phyloP scores from a whole-genome alignment of 345 rosid genomes.

The Citrus cavaleriei region DNA sequence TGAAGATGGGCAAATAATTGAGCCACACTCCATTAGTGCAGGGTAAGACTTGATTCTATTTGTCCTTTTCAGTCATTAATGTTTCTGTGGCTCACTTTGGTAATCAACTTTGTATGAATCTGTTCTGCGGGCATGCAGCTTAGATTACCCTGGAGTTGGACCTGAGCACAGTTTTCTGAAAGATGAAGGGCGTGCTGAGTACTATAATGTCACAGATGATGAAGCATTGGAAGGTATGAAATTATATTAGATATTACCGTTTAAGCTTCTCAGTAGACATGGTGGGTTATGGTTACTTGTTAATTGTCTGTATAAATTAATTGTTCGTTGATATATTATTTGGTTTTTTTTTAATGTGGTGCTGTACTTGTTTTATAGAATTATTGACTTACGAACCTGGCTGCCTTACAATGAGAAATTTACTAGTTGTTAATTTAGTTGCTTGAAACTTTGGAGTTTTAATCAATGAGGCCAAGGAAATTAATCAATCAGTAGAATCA shows the following conservation, averaged over 20 bases:
- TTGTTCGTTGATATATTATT: not conserved
- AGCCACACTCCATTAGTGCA: constrained; percentile 95
- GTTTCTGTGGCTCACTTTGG: not conserved
- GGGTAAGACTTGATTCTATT: constrained; percentile 45
- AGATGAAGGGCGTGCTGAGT: constrained; percentile 82
- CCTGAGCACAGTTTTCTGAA: constrained; percentile 96
- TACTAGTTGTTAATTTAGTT: not conserved
- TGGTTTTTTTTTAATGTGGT: not conserved
- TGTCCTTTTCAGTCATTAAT: not conserved
- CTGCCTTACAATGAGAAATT: not conserved
- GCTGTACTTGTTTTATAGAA: not conserved
- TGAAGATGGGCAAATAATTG: constrained; percentile 89
- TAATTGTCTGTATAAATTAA: not conserved
- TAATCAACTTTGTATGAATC: not conserved
- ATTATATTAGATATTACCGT: not conserved
- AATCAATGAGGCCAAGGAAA: not conserved
- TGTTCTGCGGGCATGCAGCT: constrained; percentile 33
- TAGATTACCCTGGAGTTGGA: constrained; percentile 99
- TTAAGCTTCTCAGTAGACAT: not conserved
- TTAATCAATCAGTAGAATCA: not conserved
- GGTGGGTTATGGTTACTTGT: not conserved
- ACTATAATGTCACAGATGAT: constrained; percentile 70
- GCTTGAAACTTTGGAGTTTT: not conserved
- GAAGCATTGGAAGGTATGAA: constrained; percentile 84
- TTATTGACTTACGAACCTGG: not conserved